Percentiles rank a stretch among this genome's conserved stretches.
Conservation (phyloP, 768 basidiomycete genomes). For the Steccherinum ochraceum region DNA sequence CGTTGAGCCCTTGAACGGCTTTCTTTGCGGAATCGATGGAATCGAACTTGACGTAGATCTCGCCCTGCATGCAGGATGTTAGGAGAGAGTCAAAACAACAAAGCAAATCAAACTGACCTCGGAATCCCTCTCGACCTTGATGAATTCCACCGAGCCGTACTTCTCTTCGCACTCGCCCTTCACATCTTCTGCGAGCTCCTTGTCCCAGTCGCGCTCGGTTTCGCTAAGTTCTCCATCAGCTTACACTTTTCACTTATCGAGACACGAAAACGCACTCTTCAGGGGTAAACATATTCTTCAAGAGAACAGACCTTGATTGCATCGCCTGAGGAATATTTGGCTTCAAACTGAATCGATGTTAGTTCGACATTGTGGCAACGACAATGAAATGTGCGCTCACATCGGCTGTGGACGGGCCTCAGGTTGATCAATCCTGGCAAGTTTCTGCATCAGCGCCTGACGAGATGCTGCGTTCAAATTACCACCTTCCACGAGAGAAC, state of each 20-base stretch:
- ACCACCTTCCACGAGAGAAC: no score
- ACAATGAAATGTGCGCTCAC: slow-evolving; percentile 34
- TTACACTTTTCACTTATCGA: no score
- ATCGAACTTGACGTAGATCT: slow-evolving; percentile 94
- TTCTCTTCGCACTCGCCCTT: slow-evolving; percentile 89
- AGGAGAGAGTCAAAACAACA: background rate
- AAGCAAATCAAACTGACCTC: slow-evolving; percentile 49
- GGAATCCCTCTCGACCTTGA: slow-evolving; percentile 92
- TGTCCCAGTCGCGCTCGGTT: slow-evolving; percentile 95
- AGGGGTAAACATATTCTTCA: slow-evolving; percentile 97
- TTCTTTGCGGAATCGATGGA: slow-evolving; percentile 72
- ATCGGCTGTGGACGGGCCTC: slow-evolving; percentile 49
- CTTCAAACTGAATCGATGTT: slow-evolving; percentile 42
- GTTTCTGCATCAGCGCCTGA: slow-evolving; percentile 99
- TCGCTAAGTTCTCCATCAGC: no score
- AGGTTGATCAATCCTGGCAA: slow-evolving; percentile 85
- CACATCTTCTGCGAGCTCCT: slow-evolving; percentile 92
- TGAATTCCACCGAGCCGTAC: slow-evolving; percentile 80
- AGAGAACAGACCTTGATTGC: slow-evolving; percentile 83
- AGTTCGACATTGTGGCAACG: slow-evolving; percentile 12
- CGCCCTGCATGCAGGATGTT: slow-evolving; percentile 51
- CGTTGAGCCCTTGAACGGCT: slow-evolving; percentile 86
- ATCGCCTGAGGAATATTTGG: slow-evolving; percentile 79
- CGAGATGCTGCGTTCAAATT: slow-evolving; percentile 97
- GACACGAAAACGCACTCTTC: slow-evolving; percentile 69